Base-by-base conservation (phyloP, 164 flowering plant species). In the Liriodendron chinense region DNA sequence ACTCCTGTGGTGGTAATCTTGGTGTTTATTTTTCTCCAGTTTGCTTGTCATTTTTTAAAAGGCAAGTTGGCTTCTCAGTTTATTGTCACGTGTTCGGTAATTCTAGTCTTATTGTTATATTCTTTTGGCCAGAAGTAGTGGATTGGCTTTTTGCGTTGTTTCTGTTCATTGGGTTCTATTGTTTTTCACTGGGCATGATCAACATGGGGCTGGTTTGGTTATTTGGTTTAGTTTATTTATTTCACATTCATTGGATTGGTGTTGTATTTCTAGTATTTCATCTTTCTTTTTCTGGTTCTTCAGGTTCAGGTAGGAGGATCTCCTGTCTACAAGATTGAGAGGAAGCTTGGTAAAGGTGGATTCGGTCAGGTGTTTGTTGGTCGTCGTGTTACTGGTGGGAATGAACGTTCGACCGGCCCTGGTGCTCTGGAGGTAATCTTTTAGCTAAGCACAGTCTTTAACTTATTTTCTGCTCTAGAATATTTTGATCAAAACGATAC, bases 311-410 rank as follows among this genome's bases (percentile, higher is more conserved):
- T 96, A 21, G 98, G 97, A 72, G 92, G 94, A 14, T 96, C 99
- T 24, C 97, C 98, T 21, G 13, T 82, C 0, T 96, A 91, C 74
- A 91, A 89, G 78, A 77, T 96, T 70, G 99, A 90, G 77, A 90
- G 89, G 84, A 96, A 92, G 85, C 77, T 96, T 61, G 99, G 99
- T 16, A 94, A 94, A 82, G 99, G 99, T 64, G 99, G 99, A 66
- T 96, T 94, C 77, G 99, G 99, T 67, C 99, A 96, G 82, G 99
- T 96, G 65, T 96, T 91, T 84, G 94, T 94, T 78, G 99, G 99
- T 72, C 98, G 93, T 10, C 99, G 97, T 73, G 87, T 87, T 65
- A 50, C 82, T 24, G 91, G 94, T 73, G 93, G 93, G 22, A 90
- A 72, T 88, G 96, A 87, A 6, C 88, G 92, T 8, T 34, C 83